Conservation (phyloP, 352 stramenopile genomes). For the Globisporangium emineosum region DNA sequence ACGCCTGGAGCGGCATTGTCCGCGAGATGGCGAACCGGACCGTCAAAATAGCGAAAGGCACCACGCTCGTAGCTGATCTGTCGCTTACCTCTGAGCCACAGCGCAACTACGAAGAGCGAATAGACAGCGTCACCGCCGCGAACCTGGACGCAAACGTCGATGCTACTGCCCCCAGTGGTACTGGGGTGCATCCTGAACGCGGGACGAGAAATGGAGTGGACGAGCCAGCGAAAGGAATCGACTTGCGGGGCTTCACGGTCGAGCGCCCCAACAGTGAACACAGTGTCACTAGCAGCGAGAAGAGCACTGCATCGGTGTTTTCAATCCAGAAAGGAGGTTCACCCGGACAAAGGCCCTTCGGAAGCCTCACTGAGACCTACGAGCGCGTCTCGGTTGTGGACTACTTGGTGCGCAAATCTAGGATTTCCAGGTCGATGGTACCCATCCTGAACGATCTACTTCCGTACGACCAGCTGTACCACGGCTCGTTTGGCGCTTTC, state of each 20-base stretch:
- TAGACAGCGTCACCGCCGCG: background rate
- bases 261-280: background rate
- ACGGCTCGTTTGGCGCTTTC: slow-evolving; percentile 22
- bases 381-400: slow-evolving; percentile 50
- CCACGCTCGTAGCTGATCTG: background rate
- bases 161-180: too few relatives aligned
- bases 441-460: slow-evolving; percentile 47
- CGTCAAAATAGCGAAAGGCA: slow-evolving; percentile 24
- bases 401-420: slow-evolving; percentile 46
- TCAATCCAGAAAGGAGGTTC: background rate
- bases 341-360: background rate
- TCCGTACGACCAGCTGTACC: slow-evolving; percentile 37
- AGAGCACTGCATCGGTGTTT: background rate
- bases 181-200: too few relatives aligned
- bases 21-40: slow-evolving; percentile 35
- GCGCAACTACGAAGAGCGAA: background rate
- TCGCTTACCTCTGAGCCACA: background rate
- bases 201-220: too few relatives aligned
- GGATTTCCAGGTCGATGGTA: slow-evolving; percentile 41
- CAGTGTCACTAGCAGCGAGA: background rate
- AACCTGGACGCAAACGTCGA: background rate
- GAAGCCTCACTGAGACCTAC: slow-evolving; percentile 19
- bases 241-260: background rate
- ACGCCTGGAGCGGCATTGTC: slow-evolving; percentile 54
- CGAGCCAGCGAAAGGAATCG: background rate